Percentiles rank a stretch among this genome's conserved stretches.
Evolutionary conservation across 1,284 basidiomycete genomes (phyloP).

Genomic region (Polyporus tsugae): DNA sequence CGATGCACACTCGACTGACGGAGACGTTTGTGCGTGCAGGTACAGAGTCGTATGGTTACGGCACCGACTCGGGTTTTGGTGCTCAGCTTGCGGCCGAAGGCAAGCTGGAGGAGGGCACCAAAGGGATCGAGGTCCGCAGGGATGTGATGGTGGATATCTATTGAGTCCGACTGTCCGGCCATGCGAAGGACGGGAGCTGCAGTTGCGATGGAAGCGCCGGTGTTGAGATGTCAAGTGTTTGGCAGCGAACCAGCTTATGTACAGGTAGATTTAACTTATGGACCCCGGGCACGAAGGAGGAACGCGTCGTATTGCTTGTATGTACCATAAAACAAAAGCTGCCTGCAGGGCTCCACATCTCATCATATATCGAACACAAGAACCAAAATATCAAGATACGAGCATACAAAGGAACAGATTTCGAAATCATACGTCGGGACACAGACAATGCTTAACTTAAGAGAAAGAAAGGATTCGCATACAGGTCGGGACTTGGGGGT

Average conservation of each 20-base stretch:
- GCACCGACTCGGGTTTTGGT: not conserved
- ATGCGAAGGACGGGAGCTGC: too few species aligned
- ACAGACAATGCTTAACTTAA: constrained; percentile 4
- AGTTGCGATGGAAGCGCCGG: not conserved
- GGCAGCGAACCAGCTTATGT: not conserved
- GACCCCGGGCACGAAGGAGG: not conserved
- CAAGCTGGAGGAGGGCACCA: not conserved
- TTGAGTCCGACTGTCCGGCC: not conserved
- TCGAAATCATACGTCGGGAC: not conserved
- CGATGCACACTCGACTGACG: not conserved
- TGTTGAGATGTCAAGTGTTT: not conserved
- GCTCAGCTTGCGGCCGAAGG: not conserved
- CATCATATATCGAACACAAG: constrained; percentile 1
- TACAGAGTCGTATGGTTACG: not conserved
- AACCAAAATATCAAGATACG: constrained; percentile 12
- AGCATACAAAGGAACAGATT: not conserved
- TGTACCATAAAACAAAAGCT: constrained; percentile 2
- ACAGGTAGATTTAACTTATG: not conserved
- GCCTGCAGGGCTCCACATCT: constrained; percentile 16
- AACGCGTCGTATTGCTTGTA: not conserved
- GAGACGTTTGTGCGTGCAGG: not conserved
- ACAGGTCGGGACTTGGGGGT: constrained; percentile 14
- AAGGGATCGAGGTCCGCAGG: not conserved
- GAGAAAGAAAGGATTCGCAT: constrained; percentile 24
- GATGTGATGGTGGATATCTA: not conserved